Base-by-base conservation (phyloP, 805 yeast genomes). In the Lipomyces sp. region DNA sequence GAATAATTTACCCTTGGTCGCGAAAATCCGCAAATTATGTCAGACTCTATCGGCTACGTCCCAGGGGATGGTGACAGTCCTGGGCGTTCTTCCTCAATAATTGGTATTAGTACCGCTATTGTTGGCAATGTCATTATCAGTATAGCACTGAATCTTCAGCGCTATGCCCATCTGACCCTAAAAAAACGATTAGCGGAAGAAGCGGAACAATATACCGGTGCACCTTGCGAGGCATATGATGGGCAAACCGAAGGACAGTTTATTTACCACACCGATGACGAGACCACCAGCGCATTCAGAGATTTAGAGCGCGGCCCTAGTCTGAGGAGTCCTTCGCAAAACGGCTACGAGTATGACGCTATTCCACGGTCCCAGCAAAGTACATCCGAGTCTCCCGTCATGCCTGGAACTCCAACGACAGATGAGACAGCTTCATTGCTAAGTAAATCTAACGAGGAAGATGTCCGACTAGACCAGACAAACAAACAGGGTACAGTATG, bases 111-210 rank as follows among this genome's bases (percentile, higher is more conserved):
- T 10, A 74, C 77, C 18, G 79, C 82, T 10, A 74, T 79, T 24
- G 45, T 74, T 1, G 83, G 82, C 50, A 81, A 81, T 63, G 65
- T 81, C 33, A 65, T 79, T 13, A 77, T 81, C 39, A 73, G 75
- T n/a, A 65, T 80, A 6, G 81, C 83, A 2, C 71, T 81, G 5
- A 80, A 80, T 60, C 65, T 81, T 24, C 84, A 81, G 59, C 76
- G 80, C 34, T 75, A 78, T 65, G 81, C 83, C 6, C 82, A 80
- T 57, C 66, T 72, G 29, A 70, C 73, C 53, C 71, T 80, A 6
- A 73, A 73, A 61, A 59, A 64, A 53, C 63, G 58, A 33, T 48
- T 35, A 10, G 67, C 42, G n/a, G 33, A 5, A 4, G 35, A 34
- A 18, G 48, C 48, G 24, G 48, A 18, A 13, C 48, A 5, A 42